These are phyloP conservation scores for Orbilia quercus DNA, from an alignment of 2,329 filamentous ascomycete species.

Conservation along the genomic window DNA sequence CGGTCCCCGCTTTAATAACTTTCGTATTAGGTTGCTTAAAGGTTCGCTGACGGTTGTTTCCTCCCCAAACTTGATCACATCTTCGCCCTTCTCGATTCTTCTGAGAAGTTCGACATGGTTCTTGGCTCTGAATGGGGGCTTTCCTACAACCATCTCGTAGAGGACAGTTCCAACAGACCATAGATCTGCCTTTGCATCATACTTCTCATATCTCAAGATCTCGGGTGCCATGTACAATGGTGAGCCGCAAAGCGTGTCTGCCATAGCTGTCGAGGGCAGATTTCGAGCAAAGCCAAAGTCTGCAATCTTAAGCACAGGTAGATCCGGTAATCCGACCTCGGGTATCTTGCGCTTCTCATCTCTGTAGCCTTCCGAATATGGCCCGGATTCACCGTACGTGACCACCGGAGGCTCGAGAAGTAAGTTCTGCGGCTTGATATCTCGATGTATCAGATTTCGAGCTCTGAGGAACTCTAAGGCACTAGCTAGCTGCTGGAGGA, in stretches of 20 bases:
- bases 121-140: slow-evolving; percentile 87
- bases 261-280: slow-evolving; percentile 87
- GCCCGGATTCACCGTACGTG: slow-evolving; percentile 67
- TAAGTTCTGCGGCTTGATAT: slow-evolving; percentile 97
- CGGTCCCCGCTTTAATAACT: slow-evolving; percentile 84
- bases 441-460: slow-evolving; percentile 90
- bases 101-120: slow-evolving; percentile 95
- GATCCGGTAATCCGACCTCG: slow-evolving; percentile 79
- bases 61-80: slow-evolving; percentile 83
- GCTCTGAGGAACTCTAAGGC: slow-evolving; percentile 87
- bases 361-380: slow-evolving; percentile 73
- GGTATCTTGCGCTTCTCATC: slow-evolving; percentile 76
- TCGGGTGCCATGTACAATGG: slow-evolving; percentile 99
- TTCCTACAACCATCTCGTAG: slow-evolving; percentile 93
- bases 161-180: slow-evolving; percentile 98
- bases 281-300: slow-evolving; percentile 99
- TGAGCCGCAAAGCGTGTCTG: slow-evolving; percentile 95
- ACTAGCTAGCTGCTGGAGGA: slow-evolving; percentile 92
- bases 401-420: slow-evolving; percentile 77
- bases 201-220: slow-evolving; percentile 95
- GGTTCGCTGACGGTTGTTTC: slow-evolving; percentile 74
- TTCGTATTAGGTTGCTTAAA: slow-evolving; percentile 73
- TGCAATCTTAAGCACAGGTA: slow-evolving; percentile 96
- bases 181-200: slow-evolving; percentile 94
- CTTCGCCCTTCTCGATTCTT: slow-evolving; percentile 89